Conservation (phyloP, 306 rosid genomes). For the Abrus precatorius region DNA sequence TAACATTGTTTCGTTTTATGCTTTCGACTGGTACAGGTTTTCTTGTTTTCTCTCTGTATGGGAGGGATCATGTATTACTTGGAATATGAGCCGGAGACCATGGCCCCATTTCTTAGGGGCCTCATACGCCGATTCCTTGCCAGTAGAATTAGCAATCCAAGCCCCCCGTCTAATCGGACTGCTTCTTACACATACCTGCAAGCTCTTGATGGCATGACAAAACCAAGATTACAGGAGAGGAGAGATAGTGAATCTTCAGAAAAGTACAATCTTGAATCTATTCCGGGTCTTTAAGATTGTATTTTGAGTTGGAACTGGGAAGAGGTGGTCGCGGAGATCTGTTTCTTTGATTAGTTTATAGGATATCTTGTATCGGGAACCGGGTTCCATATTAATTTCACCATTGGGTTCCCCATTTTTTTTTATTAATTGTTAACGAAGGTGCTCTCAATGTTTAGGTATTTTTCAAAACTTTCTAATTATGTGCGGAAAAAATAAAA, state of each 20-base stretch:
- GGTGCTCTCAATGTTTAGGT: conserved; percentile 20
- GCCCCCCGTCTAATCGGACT: conserved; percentile 55
- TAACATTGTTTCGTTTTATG: conserved; percentile 30
- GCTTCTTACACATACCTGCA: conserved; percentile 72
- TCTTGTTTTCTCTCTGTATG: conserved; percentile 87
- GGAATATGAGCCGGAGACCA: conserved; percentile 92
- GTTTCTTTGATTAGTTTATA: conserved; percentile 33
- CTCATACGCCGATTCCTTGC: conserved; percentile 95
- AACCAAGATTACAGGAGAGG: conserved; percentile 59
- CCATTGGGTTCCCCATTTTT: conserved; percentile 39
- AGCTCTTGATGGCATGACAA: conserved; percentile 66
- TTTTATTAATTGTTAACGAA: conserved; percentile 42
- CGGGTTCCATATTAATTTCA: conserved; percentile 4
- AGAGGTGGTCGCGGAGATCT: not conserved
- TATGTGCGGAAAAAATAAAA: not conserved
- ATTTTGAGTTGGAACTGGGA: not conserved
- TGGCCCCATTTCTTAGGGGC: conserved; percentile 94
- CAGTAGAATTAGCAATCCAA: conserved; percentile 90
- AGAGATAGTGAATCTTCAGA: conserved; percentile 60
- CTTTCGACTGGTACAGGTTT: conserved; percentile 63
- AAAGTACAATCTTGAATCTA: conserved; percentile 90
- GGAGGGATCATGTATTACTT: conserved; percentile 98
- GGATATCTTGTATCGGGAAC: conserved; percentile 19
- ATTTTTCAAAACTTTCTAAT: conserved; percentile 6
- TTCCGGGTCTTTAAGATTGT: conserved; percentile 78